Base-by-base conservation (phyloP, 495 filamentous ascomycete species). In the Penicillium daleae region DNA sequence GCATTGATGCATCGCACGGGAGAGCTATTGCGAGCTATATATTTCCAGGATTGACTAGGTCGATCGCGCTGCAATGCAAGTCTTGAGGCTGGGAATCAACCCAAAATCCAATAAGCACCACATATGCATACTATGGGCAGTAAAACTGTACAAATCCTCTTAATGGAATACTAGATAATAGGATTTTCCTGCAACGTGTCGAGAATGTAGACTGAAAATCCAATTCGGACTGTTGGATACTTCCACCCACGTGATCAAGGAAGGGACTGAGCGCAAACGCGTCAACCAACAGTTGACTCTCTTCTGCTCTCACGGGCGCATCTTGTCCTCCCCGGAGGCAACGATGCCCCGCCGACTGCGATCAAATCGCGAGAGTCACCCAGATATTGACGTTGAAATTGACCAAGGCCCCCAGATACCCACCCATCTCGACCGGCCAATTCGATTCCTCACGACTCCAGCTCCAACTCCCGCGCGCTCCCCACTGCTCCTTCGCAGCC, bases 301-400 rank as follows among this genome's bases (percentile, higher is more conserved):
- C 19, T 46, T 3, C 9, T 5, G 15, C 42, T 21, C 21, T 12
- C 42, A 24, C 42, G 42, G 42, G 42, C 42, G 21, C 19, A 12
- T 46, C 19, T 2, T 46, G 3, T 46, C 9, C 42, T 46, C 42
- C 2, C 2, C 42, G 9, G 37, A 40, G 22, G 15, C 9, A 56
- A 10, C 2, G n/a, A 59, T 59, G 56, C 24, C 37, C 15, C 27
- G 26, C n/a, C 37, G 17, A 33, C 29, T 59, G 39, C 56, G 42
- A 50, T 50, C 56, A 3, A 21, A 3, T 31, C n/a, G 40, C 19
- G 22, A 50, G 2, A 29, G 5, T 13, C 4, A 26, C 31, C 42
- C 29, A 3, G 22, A n/a, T 7, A 2, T 22, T 10, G 39, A 50
- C 21, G 13, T 17, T 12, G 21, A 59, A 13, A 9, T 19, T 17